Evolutionary conservation across 202 grass and related monocot genomes (phyloP).

Genomic region (Sporobolus alterniflorus): DNA sequence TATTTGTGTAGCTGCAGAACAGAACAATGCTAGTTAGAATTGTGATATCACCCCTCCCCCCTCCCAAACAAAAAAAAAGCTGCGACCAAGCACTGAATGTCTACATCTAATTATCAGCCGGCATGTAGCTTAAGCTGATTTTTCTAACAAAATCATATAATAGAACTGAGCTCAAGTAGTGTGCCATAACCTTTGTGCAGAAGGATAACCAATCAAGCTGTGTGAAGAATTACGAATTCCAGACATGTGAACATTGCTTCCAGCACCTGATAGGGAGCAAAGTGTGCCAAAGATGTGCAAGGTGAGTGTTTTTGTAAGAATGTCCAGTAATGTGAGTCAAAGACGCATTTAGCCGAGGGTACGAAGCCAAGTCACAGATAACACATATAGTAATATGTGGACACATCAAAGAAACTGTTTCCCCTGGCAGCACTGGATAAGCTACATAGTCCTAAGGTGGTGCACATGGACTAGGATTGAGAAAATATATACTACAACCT

Average conservation of each 20-base stretch:
- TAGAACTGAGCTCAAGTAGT: conserved; percentile 75
- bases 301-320: conserved; percentile 71
- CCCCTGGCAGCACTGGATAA: background rate
- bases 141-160: conserved; percentile 46
- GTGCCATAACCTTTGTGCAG: conserved; percentile 99
- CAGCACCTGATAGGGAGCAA: conserved; percentile 93
- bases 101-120: conserved; percentile 32
- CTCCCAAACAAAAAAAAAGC: background rate
- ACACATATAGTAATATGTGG: conserved; percentile 4
- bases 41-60: conserved; percentile 27
- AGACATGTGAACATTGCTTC: conserved; percentile 96
- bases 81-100: background rate
- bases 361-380: conserved; percentile 34
- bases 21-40: conserved; percentile 38
- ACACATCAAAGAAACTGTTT: conserved; percentile 22
- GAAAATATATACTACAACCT: background rate
- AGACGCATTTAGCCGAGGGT: conserved; percentile 19
- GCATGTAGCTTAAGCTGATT: conserved; percentile 12
- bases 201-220: conserved; percentile 94
- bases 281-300: conserved; percentile 93
- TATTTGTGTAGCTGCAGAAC: conserved; percentile 45
- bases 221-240: conserved; percentile 95
- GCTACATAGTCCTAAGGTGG: background rate
- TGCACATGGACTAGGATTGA: background rate
- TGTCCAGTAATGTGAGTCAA: conserved; percentile 69